These are phyloP conservation scores for Apiospora marii DNA, from an alignment of 2,329 filamentous ascomycete species.

Conservation along the genomic window DNA sequence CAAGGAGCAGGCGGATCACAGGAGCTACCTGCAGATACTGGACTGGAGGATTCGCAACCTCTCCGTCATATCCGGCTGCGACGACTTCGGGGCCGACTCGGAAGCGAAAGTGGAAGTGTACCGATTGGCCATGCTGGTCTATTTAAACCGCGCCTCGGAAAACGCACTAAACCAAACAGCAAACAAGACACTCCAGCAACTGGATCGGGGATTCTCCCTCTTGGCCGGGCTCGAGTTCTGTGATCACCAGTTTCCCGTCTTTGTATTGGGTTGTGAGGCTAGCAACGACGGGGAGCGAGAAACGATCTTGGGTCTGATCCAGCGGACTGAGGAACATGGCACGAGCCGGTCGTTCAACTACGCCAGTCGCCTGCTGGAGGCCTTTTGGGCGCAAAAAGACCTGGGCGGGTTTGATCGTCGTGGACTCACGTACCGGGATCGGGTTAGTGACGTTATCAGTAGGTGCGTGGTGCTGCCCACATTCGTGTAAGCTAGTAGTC, in stretches of 20 bases:
- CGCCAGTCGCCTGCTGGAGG: slow-evolving; percentile 36
- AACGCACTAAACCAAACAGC: slow-evolving; percentile 26
- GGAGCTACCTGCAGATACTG: background rate
- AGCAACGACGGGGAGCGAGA: slow-evolving; percentile 36
- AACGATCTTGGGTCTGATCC: slow-evolving; percentile 39
- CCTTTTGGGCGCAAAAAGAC: slow-evolving; percentile 47
- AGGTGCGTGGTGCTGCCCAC: background rate
- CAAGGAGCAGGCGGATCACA: background rate
- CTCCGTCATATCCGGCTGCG: background rate
- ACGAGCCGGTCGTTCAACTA: slow-evolving; percentile 34
- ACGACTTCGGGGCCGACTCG: background rate
- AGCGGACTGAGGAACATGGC: slow-evolving; percentile 33
- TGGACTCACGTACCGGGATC: background rate
- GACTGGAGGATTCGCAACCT: background rate
- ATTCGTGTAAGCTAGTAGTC: background rate
- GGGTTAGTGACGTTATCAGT: background rate
- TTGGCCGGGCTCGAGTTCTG: slow-evolving; percentile 34
- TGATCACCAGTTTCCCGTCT: slow-evolving; percentile 38
- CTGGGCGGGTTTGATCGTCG: slow-evolving; percentile 30
- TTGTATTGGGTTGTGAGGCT: slow-evolving; percentile 39
- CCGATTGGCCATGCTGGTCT: slow-evolving; percentile 33
- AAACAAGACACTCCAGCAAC: slow-evolving; percentile 27
- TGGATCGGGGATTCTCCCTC: slow-evolving; percentile 38
- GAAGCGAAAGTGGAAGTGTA: slow-evolving; percentile 30
- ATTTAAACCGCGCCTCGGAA: slow-evolving; percentile 38